These are phyloP conservation scores for Carex cristatella DNA, from an alignment of 176 grass and related monocot genomes.

Conservation along the genomic window DNA sequence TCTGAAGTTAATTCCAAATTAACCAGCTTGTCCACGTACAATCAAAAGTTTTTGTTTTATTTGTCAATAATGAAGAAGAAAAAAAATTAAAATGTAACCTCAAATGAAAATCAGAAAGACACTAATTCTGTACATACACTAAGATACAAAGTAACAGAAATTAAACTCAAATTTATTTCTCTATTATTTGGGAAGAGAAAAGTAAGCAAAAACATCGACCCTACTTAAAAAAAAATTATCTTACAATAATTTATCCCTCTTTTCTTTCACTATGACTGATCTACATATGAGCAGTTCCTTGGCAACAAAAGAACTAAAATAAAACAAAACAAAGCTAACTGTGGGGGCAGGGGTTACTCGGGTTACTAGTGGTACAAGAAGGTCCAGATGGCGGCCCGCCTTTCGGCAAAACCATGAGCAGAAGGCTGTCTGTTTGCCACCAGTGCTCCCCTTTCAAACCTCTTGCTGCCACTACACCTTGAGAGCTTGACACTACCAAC, in stretches of 20 bases:
- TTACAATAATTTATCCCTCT: background rate
- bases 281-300: background rate
- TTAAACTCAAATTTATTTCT: background rate
- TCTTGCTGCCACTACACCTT: background rate
- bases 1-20: too few relatives aligned
- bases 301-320: too few relatives aligned
- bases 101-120: too few relatives aligned
- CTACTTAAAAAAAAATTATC: background rate
- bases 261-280: background rate
- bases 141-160: background rate
- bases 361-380: background rate
- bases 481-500: background rate
- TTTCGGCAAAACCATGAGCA: constrained; percentile 27
- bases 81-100: too few relatives aligned
- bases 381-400: background rate
- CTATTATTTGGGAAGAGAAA: background rate
- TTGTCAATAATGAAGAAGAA: too few relatives aligned
- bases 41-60: too few relatives aligned
- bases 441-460: background rate
- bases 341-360: background rate
- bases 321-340: background rate
- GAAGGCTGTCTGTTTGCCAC: background rate
- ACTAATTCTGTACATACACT: too few relatives aligned
- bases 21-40: too few relatives aligned
- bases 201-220: background rate